Conservation (phyloP, 805 yeast species). For the Grigorovia transvaalensis region DNA sequence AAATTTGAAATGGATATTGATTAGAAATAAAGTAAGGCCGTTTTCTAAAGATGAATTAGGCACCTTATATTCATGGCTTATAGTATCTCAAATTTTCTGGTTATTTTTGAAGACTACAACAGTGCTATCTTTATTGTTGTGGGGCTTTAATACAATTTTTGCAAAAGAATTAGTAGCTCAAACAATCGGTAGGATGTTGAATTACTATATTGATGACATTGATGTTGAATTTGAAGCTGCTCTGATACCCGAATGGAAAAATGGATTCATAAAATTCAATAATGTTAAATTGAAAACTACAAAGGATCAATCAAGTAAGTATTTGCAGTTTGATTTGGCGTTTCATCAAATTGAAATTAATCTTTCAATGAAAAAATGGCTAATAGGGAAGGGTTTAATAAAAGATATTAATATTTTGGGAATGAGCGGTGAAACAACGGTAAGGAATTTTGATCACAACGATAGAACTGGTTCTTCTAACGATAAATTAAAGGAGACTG, state of each 20-base stretch:
- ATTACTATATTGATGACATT: slow-evolving; percentile 51
- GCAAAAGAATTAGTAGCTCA: slow-evolving; percentile 85
- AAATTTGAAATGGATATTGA: slow-evolving; percentile 64
- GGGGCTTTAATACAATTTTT: slow-evolving; percentile 68
- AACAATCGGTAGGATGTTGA: slow-evolving; percentile 64
- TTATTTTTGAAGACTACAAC: slow-evolving; percentile 82
- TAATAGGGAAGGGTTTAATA: slow-evolving; percentile 74
- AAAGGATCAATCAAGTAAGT: slow-evolving; percentile 6
- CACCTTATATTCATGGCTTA: slow-evolving; percentile 82
- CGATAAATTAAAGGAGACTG: slow-evolving; percentile 18
- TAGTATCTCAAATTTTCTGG: slow-evolving; percentile 75
- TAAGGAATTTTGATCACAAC: slow-evolving; percentile 43
- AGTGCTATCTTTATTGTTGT: slow-evolving; percentile 67
- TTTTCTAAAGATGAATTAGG: slow-evolving; percentile 80
- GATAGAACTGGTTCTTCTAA: slow-evolving; percentile 22
- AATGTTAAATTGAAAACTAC: slow-evolving; percentile 59
- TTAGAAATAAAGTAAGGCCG: slow-evolving; percentile 61
- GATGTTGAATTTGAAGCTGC: slow-evolving; percentile 81
- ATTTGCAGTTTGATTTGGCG: slow-evolving; percentile 66
- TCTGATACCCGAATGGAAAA: slow-evolving; percentile 84
- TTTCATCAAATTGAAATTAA: slow-evolving; percentile 75
- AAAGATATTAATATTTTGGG: slow-evolving; percentile 74
- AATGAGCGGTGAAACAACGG: slow-evolving; percentile 45
- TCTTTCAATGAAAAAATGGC: slow-evolving; percentile 74
- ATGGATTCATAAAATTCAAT: slow-evolving; percentile 69